These are phyloP conservation scores for Aspergillus bertholletiae DNA, from an alignment of 495 filamentous ascomycete genomes.

Conservation along the genomic window DNA sequence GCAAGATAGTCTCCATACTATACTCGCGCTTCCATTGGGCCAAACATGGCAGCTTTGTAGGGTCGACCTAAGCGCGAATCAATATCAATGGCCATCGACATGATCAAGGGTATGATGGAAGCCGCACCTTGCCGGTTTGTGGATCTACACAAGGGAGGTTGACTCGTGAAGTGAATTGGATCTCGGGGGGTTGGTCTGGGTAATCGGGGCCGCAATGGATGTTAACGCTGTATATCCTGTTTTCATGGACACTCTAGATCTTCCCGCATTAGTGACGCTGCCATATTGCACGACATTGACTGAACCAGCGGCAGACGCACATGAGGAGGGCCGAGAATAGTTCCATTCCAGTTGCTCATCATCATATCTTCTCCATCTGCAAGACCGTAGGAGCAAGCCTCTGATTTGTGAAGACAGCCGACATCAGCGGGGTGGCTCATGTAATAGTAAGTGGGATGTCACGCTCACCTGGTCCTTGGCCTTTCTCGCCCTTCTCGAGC, in stretches of 20 bases:
- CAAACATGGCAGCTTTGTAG: conserved; percentile 74
- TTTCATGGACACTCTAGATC: conserved; percentile 85
- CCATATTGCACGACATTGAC: not conserved
- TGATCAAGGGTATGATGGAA: not conserved
- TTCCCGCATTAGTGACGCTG: conserved; percentile 12
- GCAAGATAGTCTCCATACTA: conserved; percentile 91
- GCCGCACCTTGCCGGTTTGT: conserved; percentile 64
- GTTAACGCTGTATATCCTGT: conserved; percentile 96
- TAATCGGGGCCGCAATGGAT: conserved; percentile 93
- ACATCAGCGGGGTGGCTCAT: conserved; percentile 7
- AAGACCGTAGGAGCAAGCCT: conserved; percentile 95
- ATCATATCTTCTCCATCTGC: conserved; percentile 91
- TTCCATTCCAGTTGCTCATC: conserved; percentile 99
- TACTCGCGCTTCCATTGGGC: conserved; percentile 83
- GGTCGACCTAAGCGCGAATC: conserved; percentile 63
- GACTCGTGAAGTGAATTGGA: conserved; percentile 88
- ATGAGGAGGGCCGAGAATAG: conserved; percentile 94
- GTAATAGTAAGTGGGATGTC: not conserved
- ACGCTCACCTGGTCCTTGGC: conserved; percentile 77
- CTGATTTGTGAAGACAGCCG: conserved; percentile 37
- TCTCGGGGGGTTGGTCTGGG: conserved; percentile 80
- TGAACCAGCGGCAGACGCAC: conserved; percentile 40
- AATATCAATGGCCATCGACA: not conserved
- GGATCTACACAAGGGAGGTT: conserved; percentile 91
- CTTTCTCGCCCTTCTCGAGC: conserved; percentile 98